Evolutionary conservation across 23 red algal genomes (phyloP).

Genomic region (Gracilaria gracilis): DNA sequence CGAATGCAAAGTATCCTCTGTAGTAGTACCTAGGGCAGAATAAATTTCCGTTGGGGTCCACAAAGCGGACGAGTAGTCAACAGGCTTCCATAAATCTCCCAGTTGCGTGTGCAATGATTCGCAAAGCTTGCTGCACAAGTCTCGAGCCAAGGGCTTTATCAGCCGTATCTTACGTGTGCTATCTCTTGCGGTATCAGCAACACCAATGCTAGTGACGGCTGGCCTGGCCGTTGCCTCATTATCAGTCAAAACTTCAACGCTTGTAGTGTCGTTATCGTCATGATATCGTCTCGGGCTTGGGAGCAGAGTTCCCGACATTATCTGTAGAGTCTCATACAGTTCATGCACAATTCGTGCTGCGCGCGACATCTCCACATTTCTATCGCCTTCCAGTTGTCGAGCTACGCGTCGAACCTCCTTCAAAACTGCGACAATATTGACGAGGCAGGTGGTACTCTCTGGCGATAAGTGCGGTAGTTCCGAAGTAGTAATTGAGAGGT

Average conservation of each 20-base stretch:
- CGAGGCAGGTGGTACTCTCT: background rate
- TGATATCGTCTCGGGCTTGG: background rate
- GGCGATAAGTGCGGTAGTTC: background rate
- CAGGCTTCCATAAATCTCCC: too few species aligned
- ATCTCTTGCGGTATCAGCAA: background rate
- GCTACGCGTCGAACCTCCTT: background rate
- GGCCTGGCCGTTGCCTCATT: background rate
- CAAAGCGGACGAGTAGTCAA: too few species aligned
- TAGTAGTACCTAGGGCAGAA: too few species aligned
- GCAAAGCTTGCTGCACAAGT: background rate
- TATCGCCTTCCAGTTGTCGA: background rate
- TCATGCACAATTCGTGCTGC: background rate
- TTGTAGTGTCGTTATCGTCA: too few species aligned
- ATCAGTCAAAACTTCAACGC: too few species aligned
- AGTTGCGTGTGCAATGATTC: background rate
- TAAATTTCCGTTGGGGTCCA: too few species aligned
- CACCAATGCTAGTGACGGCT: background rate
- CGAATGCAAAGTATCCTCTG: too few species aligned
- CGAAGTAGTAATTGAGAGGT: background rate
- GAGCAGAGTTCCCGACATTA: background rate
- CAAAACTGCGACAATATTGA: background rate
- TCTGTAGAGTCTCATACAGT: background rate
- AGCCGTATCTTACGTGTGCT: background rate
- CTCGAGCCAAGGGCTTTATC: background rate
- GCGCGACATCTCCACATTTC: background rate